phyloP scores from a whole-genome alignment of 257 asterid species.

The Solanum ossicruentum region DNA sequence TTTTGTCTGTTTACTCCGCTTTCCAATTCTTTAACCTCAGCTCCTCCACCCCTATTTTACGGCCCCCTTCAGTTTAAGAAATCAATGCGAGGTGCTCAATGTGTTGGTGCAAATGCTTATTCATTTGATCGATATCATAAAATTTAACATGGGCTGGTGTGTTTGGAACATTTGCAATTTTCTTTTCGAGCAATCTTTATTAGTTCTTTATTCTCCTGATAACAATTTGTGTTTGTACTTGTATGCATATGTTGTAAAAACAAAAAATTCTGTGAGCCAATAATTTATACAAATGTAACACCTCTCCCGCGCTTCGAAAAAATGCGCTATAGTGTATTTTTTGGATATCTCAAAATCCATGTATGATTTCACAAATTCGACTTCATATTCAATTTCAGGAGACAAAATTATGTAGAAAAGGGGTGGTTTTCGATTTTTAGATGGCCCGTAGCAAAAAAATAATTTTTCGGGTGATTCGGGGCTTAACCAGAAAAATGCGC shows the following conservation, averaged over 20 bases:
- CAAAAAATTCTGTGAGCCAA: not conserved
- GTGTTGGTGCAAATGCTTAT: conserved; percentile 39
- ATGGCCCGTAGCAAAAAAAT: too few relatives aligned
- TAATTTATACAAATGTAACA: not conserved
- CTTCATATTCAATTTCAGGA: too few relatives aligned
- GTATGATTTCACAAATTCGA: too few relatives aligned
- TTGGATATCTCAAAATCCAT: too few relatives aligned
- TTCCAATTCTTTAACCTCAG: conserved; percentile 40
- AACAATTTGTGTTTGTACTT: not conserved
- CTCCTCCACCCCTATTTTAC: conserved; percentile 12
- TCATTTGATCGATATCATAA: conserved; percentile 20
- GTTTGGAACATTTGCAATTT: not conserved
- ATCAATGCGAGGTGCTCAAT: conserved; percentile 41
- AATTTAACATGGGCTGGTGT: not conserved
- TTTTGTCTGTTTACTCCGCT: conserved; percentile 32
- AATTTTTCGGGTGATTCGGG: too few relatives aligned
- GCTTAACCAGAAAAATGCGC: too few relatives aligned
- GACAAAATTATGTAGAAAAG: too few relatives aligned
- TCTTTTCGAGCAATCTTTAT: conserved; percentile 8
- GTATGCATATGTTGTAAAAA: not conserved
- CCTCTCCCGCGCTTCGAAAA: too few relatives aligned
- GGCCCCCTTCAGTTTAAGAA: conserved; percentile 17
- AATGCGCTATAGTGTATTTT: too few relatives aligned
- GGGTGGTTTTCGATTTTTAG: too few relatives aligned
- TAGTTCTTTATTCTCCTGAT: not conserved